Evolutionary conservation across 352 stramenopile genomes (phyloP).

Genomic region (Pythium dissimile): DNA sequence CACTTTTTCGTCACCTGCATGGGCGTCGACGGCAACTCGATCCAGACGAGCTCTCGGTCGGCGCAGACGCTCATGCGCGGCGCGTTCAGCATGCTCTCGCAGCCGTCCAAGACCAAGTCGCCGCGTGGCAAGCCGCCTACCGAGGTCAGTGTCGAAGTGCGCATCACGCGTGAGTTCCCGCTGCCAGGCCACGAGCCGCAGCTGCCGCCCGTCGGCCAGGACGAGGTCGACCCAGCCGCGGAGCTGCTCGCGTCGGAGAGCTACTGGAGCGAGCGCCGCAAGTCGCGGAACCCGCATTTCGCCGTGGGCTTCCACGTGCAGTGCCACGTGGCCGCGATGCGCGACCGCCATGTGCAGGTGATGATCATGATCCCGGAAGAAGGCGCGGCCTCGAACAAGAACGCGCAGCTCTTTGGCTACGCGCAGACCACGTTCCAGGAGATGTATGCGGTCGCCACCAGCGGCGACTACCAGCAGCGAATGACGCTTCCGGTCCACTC

Average conservation of each 20-base stretch:
- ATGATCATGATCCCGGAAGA: slow-evolving; percentile 81
- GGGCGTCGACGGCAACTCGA: slow-evolving; percentile 50
- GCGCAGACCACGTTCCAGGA: slow-evolving; percentile 78
- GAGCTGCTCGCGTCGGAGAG: slow-evolving; percentile 43
- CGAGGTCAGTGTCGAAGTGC: slow-evolving; percentile 70
- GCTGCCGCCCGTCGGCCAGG: not conserved
- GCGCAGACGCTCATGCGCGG: slow-evolving; percentile 73
- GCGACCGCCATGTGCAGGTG: slow-evolving; percentile 69
- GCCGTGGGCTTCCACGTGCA: slow-evolving; percentile 59
- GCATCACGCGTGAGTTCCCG: slow-evolving; percentile 46
- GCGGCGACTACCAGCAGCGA: slow-evolving; percentile 49
- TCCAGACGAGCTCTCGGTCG: slow-evolving; percentile 40
- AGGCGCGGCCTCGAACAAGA: slow-evolving; percentile 52
- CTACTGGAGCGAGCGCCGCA: slow-evolving; percentile 68
- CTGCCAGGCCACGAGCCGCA: slow-evolving; percentile 21
- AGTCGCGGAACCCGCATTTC: slow-evolving; percentile 61
- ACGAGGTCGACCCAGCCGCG: not conserved
- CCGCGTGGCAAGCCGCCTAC: slow-evolving; percentile 45
- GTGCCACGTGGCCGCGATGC: slow-evolving; percentile 42
- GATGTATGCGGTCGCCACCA: slow-evolving; percentile 62
- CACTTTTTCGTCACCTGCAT: slow-evolving; percentile 77
- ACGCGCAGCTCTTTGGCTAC: slow-evolving; percentile 65
- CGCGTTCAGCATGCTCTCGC: slow-evolving; percentile 68
- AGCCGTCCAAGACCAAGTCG: slow-evolving; percentile 39
- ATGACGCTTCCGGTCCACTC: slow-evolving; percentile 73